Evolutionary conservation across 2,329 filamentous ascomycete species (phyloP), one percentile per base, ranked within the genome.

Genomic region (Nannizziopsis barbatae): DNA sequence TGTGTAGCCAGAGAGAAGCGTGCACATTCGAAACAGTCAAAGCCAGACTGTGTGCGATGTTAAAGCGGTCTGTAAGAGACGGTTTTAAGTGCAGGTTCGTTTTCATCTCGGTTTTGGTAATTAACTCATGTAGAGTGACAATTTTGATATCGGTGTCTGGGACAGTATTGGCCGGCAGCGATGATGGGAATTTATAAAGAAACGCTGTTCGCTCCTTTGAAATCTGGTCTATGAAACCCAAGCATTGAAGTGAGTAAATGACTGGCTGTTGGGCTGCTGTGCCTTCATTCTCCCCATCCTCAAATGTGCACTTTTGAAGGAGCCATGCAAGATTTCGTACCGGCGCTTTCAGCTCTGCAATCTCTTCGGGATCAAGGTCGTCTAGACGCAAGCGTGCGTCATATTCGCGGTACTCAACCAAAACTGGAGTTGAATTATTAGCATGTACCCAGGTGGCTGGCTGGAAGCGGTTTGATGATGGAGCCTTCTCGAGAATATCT

Each of bases 251-350:
- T 3, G 59, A 55, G 49, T 60, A 61, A n/a, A 62, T 61, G 14
- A 52, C 55, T 1, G 58, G 59, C 32, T 61, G 57, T 14, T 58
- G 51, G 3, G 49, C 44, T 2, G 53, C 45, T 1, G 27, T 12
- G 10, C 32, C 46, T 4, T 14, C 32, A 15, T 46, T 43, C 5
- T 46, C 53, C 1, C 8, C 42, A 22, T 50, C 45, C 7, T 50
- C 36, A 36, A 61, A 61, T 10, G 59, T 56, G 10, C 57, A 52
- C 47, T 55, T 61, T 40, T 60, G 55, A 8, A 61, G 50, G 9
- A 61, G 52, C 58, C 58, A 61, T 10, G 59, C 59, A 2, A 61
- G 52, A 38, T 57, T 55, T 20, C 57, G 53, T n/a, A 61, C 49
- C 2, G 59, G 59, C 8, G 47, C 49, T 32, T 61, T 61, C 27